Evolutionary conservation across 306 rosid species (phyloP), one percentile per base, ranked within the genome.

Genomic region (Quercus aquifolioides): DNA sequence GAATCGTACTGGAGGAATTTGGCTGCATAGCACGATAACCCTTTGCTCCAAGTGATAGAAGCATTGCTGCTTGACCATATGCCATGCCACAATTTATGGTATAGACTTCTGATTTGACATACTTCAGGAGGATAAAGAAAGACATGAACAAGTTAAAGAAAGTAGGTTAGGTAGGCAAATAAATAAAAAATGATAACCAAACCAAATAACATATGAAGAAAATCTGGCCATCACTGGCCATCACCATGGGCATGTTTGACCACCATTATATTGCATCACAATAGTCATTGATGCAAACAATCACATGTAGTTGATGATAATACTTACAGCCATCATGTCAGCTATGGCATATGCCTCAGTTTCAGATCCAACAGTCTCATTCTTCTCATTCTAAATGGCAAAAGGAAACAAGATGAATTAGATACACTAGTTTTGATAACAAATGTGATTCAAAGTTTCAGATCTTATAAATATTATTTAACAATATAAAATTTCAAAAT

Each of bases 41-140:
- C 93, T 87, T 96, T 79, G 90, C 23, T 78, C 98, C 99, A 73
- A 90, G 83, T 2, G 99, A 76, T 62, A 96, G 86, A 82, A 96
- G 90, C 97, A 96, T 83, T 49, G 98, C 99, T 73, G 98, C 97
- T 90, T 96, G 99, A 76, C 99, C 98, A 78, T 20, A 90, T 28
- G 99, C 99, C 98, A 90, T 89, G 46, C 92, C 98, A 59, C 90
- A 79, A 80, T 96, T 96, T 73, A 96, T 88, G 1, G 98, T 96
- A 77, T 96, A 91, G 78, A 96, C 88, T 20, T 90, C 96, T 25
- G 97, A 57, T 85, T 96, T 93, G 78, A 92, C 87, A 73, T 88
- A 84, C 99, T 96, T 77, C 80, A 81, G 67, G 85, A n/a, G 26
- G 52, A 73, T 57, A 20, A 54, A 74, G 52, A 67, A 19, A 73